phyloP scores from a whole-genome alignment of 2,329 filamentous ascomycete species.

The Parasarocladium wereldwijsianum region DNA sequence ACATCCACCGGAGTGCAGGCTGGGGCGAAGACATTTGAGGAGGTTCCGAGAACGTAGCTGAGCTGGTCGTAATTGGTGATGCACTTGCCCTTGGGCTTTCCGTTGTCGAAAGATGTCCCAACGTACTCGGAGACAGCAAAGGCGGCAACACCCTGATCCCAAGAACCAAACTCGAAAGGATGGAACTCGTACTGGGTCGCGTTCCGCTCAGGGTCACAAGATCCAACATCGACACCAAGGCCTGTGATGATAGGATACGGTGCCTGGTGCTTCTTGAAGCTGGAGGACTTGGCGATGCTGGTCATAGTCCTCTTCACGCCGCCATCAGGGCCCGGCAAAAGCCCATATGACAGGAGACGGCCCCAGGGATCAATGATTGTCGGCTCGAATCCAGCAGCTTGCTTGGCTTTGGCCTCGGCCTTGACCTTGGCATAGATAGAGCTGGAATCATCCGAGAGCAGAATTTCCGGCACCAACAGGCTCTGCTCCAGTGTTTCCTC shows the following conservation, averaged over 20 bases:
- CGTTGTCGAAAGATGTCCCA: not conserved
- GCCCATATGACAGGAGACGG: not conserved
- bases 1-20: not conserved
- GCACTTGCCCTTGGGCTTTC: not conserved
- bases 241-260: conserved; percentile 1
- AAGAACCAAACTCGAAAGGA: conserved; percentile 1
- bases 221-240: not conserved
- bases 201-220: not conserved
- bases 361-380: conserved; percentile 1
- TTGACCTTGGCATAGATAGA: not conserved
- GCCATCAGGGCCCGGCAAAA: not conserved
- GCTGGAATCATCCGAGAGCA: not conserved
- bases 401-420: conserved; percentile 1
- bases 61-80: conserved; percentile 1
- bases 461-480: not conserved
- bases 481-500: not conserved
- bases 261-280: not conserved
- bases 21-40: not conserved
- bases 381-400: not conserved
- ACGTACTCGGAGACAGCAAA: conserved; percentile 2
- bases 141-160: not conserved
- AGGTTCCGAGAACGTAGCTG: conserved; percentile 2
- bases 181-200: conserved; percentile 2
- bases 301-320: not conserved
- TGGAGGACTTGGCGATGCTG: not conserved